Evolutionary conservation across 2,329 filamentous ascomycete species (phyloP).

Genomic region (Pseudopyrenochaeta lycopersici): DNA sequence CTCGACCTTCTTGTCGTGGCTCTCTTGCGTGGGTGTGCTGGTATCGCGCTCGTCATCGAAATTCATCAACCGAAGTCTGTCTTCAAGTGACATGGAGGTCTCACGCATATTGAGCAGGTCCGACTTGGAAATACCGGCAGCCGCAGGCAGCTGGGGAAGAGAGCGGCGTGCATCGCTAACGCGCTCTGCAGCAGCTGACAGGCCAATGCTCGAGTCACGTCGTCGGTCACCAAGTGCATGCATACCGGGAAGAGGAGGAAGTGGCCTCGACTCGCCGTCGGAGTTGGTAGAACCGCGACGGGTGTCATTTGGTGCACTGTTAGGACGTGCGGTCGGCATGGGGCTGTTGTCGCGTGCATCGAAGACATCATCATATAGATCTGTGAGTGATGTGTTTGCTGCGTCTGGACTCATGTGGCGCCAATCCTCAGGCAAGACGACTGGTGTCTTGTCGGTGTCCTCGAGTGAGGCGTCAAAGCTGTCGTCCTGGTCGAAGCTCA

Average conservation of each 20-base stretch:
- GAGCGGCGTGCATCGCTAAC: conserved; percentile 72
- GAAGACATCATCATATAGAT: conserved; percentile 72
- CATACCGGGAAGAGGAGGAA: conserved; percentile 84
- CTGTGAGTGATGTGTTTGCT: conserved; percentile 63
- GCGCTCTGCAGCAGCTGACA: conserved; percentile 76
- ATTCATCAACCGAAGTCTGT: conserved; percentile 89
- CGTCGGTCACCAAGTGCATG: conserved; percentile 65
- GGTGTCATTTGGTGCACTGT: conserved; percentile 51
- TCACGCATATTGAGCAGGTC: conserved; percentile 81
- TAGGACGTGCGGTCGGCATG: conserved; percentile 64
- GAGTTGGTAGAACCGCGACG: conserved; percentile 79
- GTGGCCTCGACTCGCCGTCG: conserved; percentile 81
- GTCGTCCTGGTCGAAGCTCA: conserved; percentile 75
- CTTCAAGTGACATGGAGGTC: conserved; percentile 81
- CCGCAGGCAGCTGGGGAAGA: conserved; percentile 75
- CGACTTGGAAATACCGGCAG: conserved; percentile 74
- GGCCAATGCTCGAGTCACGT: conserved; percentile 67
- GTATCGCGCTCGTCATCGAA: conserved; percentile 64
- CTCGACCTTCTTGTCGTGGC: conserved; percentile 38
- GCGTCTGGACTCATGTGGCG: conserved; percentile 75
- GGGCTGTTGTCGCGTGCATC: conserved; percentile 71
- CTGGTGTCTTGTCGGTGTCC: conserved; percentile 95
- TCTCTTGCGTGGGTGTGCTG: conserved; percentile 48
- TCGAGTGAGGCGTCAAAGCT: conserved; percentile 96
- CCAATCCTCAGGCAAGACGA: conserved; percentile 98